Percentiles rank a stretch among this genome's conserved stretches.
Evolutionary conservation across 2,329 filamentous ascomycete genomes (phyloP).

Genomic region (Apiospora sp.): DNA sequence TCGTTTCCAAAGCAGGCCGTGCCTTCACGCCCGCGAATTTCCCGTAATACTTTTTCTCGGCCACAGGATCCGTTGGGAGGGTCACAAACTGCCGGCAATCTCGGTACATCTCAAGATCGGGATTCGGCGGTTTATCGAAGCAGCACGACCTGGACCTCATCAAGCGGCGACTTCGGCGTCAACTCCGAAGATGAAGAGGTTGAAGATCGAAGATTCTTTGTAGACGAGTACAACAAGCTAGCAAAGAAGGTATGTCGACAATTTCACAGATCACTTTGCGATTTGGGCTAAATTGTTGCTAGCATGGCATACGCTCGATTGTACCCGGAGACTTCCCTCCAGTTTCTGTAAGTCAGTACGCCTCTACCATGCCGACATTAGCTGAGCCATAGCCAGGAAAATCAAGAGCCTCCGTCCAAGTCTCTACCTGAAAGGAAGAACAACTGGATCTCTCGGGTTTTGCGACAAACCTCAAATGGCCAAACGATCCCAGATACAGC

Average conservation of each 20-base stretch:
- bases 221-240: constrained; percentile 67
- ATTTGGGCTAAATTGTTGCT: background rate
- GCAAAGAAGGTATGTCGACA: constrained; percentile 59
- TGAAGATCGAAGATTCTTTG: constrained; percentile 56
- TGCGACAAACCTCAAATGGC: constrained; percentile 45
- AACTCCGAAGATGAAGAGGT: constrained; percentile 58
- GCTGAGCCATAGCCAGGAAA: constrained; percentile 1
- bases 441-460: constrained; percentile 50
- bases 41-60: constrained; percentile 30
- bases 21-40: constrained; percentile 22
- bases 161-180: constrained; percentile 57
- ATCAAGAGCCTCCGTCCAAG: constrained; percentile 7
- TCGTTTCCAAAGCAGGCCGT: constrained; percentile 24
- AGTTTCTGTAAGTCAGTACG: constrained; percentile 32
- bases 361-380: background rate
- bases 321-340: constrained; percentile 39
- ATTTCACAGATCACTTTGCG: background rate
- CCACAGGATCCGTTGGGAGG: constrained; percentile 28
- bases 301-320: constrained; percentile 61
- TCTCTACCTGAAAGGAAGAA: constrained; percentile 33
- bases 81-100: constrained; percentile 32
- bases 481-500: constrained; percentile 36
- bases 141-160: constrained; percentile 66
- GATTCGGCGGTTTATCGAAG: constrained; percentile 43
- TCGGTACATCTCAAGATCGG: constrained; percentile 28